Percentiles rank a stretch among this genome's conserved stretches.
phyloP scores from a whole-genome alignment of 2,329 filamentous ascomycete genomes.

The Ampelomyces quisqualis region DNA sequence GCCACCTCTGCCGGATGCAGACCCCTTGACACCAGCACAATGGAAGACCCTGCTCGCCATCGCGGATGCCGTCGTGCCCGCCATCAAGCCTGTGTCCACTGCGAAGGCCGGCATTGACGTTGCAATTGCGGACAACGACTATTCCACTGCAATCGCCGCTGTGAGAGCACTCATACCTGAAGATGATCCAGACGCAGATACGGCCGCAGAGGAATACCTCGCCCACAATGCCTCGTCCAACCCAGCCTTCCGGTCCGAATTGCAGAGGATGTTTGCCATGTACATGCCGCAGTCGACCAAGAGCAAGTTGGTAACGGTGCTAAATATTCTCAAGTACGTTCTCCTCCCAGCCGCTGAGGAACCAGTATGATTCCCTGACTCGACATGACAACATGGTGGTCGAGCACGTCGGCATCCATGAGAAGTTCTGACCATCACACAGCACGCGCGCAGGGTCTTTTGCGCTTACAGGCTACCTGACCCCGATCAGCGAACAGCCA shows the following conservation, averaged over 20 bases:
- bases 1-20: slow-evolving; percentile 49
- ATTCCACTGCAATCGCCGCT: slow-evolving; percentile 48
- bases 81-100: slow-evolving; percentile 51
- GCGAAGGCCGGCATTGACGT: slow-evolving; percentile 47
- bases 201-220: slow-evolving; percentile 56
- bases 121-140: slow-evolving; percentile 53
- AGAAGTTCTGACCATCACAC: slow-evolving; percentile 1
- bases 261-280: slow-evolving; percentile 52
- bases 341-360: background rate
- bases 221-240: slow-evolving; percentile 54
- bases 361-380: background rate
- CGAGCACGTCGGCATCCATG: background rate
- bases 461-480: slow-evolving; percentile 66
- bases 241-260: slow-evolving; percentile 54
- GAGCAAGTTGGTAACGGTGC: slow-evolving; percentile 53
- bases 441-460: slow-evolving; percentile 65
- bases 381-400: background rate
- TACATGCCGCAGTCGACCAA: slow-evolving; percentile 52
- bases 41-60: slow-evolving; percentile 61
- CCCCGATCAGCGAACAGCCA: slow-evolving; percentile 63
- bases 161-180: slow-evolving; percentile 31
- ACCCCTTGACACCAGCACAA: slow-evolving; percentile 56
- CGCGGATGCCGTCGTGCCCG: slow-evolving; percentile 60
- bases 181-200: slow-evolving; percentile 38
- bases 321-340: slow-evolving; percentile 56